Base-by-base conservation (phyloP, 352 stramenopile genomes). In the Phytophthora cactorum region DNA sequence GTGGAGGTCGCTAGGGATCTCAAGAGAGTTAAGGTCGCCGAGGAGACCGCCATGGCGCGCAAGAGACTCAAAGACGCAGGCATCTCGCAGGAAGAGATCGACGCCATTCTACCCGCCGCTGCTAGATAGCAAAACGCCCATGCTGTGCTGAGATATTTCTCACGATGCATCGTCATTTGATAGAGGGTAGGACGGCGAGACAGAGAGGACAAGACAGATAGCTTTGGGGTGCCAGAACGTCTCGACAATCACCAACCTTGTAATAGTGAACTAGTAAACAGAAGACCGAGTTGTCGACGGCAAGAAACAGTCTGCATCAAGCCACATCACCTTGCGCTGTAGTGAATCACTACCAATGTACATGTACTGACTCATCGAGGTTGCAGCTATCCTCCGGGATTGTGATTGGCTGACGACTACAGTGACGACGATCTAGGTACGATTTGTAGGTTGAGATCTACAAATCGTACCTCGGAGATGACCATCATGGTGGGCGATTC, bases 401-500 rank as follows among this genome's bases (percentile, higher is more conserved):
- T 47, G 64, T 52, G 80, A 79, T 55, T 80, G 81, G 47, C 27
- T 70, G 49, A 79, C 52, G 31, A 53, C 39, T 15, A 60, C 32
- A n/a, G 36, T 39, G 34, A 39, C 8, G 34, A 39, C 34, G 7
- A 22, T 22, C 22, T 22, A 22, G 22, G 22, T 22, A 22, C 22
- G 22, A 22, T 43, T 43, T 17, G 36, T 43, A 43, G 36, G 36
- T 43, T 43, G 8, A n/a, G 8, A 41, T 39, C 28, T 28, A 54
- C 12, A 60, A 32, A 60, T 22, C 22, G 22, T 22, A 22, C 22
- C 22, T 22, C 22, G 22, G 44, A 44, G 10, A 68, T 72, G 65
- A n/a, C 36, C 10, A 49, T 91, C 66, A 81, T 82, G 52, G 72
- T 88, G 22, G 71, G 82, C 52, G 79, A 91, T 57, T 69, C 56